These are phyloP conservation scores for Chimonanthus praecox DNA, from an alignment of 164 flowering plant genomes.

Conservation along the genomic window DNA sequence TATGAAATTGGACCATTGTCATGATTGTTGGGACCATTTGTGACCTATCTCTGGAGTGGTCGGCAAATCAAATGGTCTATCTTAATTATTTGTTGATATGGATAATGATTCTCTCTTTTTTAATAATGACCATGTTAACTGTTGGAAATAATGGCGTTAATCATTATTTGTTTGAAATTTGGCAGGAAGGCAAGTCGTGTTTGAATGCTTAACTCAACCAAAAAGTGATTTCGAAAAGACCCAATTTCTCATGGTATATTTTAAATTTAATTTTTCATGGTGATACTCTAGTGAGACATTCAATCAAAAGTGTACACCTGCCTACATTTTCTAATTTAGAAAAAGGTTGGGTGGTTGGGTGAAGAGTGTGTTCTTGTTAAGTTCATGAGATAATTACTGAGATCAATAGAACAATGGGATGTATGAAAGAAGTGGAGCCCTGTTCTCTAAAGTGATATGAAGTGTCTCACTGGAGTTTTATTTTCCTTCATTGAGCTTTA, in stretches of 20 bases:
- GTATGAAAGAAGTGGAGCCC: no score
- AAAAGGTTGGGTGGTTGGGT: no score
- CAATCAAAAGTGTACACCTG: no score
- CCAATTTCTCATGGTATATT: constrained; percentile 9
- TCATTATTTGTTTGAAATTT: not conserved
- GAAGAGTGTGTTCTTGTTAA: no score
- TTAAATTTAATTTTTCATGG: not conserved
- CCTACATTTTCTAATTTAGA: no score
- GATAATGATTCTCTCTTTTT: not conserved
- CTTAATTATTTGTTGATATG: not conserved
- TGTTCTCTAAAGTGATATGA: no score
- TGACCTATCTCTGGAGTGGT: not conserved
- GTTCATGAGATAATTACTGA: no score
- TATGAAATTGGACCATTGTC: not conserved
- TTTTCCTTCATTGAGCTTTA: not conserved
- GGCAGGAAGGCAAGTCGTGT: not conserved
- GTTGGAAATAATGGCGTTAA: not conserved
- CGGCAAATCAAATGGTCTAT: not conserved
- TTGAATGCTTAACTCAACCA: not conserved
- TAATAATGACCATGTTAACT: not conserved
- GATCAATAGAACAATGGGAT: no score
- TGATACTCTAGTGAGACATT: no score
- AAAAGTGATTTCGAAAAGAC: not conserved
- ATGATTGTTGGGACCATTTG: not conserved
- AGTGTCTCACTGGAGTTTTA: no score